A percentile compares a stretch with the other conserved stretches of the same genome.
Conservation (phyloP, 192 early-diverging fungal species). For the Podochytrium sp. region DNA sequence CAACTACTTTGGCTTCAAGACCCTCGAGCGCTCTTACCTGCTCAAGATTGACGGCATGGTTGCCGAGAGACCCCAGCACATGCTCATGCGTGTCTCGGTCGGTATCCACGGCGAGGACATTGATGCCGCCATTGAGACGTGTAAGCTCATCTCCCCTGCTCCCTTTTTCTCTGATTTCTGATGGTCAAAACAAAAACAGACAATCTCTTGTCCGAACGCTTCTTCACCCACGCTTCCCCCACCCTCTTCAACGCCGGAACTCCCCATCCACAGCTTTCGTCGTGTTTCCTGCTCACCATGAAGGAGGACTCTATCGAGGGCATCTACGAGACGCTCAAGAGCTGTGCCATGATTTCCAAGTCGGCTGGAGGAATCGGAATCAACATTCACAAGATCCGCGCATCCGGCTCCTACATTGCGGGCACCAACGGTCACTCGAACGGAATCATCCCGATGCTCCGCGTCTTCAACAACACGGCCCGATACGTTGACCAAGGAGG, state of each 20-base stretch:
- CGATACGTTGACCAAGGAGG: constrained; percentile 99
- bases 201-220: constrained; percentile 88
- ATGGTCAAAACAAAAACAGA: constrained; percentile 56
- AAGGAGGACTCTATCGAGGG: constrained; percentile 97
- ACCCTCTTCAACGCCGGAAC: constrained; percentile 99
- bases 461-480: constrained; percentile 98
- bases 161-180: not conserved
- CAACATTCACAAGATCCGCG: constrained; percentile 96
- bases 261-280: constrained; percentile 91
- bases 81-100: constrained; percentile 97
- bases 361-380: constrained; percentile 94
- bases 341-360: constrained; percentile 97
- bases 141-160: not conserved
- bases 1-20: constrained; percentile 99
- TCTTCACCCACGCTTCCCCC: constrained; percentile 96
- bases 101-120: constrained; percentile 95
- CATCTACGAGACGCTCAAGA: constrained; percentile 97
- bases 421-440: constrained; percentile 97
- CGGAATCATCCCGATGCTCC: constrained; percentile 95
- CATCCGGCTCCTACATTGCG: constrained; percentile 94
- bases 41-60: constrained; percentile 84
- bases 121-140: constrained; percentile 89
- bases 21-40: constrained; percentile 94
- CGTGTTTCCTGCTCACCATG: constrained; percentile 95
- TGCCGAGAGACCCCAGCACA: constrained; percentile 95